Conservation (phyloP, 2,329 filamentous ascomycete species). For the Nothophoma quercina region DNA sequence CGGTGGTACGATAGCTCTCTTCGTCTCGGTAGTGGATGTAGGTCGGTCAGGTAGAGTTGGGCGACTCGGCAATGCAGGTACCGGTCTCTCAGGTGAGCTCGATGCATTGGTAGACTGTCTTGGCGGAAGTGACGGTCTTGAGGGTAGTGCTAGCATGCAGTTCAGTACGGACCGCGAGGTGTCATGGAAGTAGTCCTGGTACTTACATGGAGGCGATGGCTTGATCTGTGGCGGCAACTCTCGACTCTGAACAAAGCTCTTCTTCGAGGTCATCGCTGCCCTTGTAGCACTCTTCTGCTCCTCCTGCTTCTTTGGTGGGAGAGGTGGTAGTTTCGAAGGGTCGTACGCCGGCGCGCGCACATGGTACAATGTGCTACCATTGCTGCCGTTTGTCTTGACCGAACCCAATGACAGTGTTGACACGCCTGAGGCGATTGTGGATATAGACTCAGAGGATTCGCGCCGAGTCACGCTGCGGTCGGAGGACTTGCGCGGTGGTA, state of each 20-base stretch:
- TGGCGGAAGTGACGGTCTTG: constrained; percentile 31
- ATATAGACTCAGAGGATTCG: constrained; percentile 58
- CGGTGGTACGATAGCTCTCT: constrained; percentile 35
- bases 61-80: constrained; percentile 26
- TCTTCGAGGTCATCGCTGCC: constrained; percentile 47
- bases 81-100: constrained; percentile 23
- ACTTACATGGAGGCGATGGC: constrained; percentile 36
- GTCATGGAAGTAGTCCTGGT: background rate
- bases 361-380: constrained; percentile 44
- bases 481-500: constrained; percentile 55
- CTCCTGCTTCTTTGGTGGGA: constrained; percentile 60
- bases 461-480: constrained; percentile 45
- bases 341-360: constrained; percentile 66
- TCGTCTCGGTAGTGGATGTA: constrained; percentile 13
- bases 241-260: constrained; percentile 34
- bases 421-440: constrained; percentile 57
- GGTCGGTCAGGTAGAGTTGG: too few relatives aligned
- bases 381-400: constrained; percentile 51
- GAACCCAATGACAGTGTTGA: constrained; percentile 61
- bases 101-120: constrained; percentile 20
- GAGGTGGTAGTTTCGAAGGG: constrained; percentile 60
- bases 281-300: constrained; percentile 49
- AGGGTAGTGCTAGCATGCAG: constrained; percentile 27
- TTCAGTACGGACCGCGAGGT: background rate
- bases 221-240: constrained; percentile 38